Base-by-base conservation (phyloP, 169 alveolate genomes). In the Blepharisma undulans region DNA sequence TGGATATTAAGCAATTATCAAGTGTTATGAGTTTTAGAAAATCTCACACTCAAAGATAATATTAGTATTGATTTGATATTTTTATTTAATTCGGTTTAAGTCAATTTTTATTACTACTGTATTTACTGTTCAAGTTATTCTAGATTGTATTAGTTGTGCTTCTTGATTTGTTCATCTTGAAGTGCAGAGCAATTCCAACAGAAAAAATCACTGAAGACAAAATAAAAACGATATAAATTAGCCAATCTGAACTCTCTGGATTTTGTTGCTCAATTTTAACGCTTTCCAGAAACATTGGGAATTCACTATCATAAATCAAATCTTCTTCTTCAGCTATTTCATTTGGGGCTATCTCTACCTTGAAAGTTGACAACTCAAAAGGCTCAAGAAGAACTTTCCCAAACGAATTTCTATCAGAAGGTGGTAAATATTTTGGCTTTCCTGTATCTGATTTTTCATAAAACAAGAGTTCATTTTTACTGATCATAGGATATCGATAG, bases 291-390 rank as follows among this genome's bases (percentile, higher is more conserved):
- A 25, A 22, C 8, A 18, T 29, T 29, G 48, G 33, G 16, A 22
- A 74, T 25, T 48, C 66, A 48, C 7, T 48, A 48, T 48, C 66
- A 48, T 48, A 48, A 48, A 48, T 48, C 10, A 48, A 48, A 48
- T 48, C 66, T 18, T 48, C 66, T 48, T 48, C 66, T 48, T 48
- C 66, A 48, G 66, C 66, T 48, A 48, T 5, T 48, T 48, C 66
- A 48, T 48, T 48, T 5, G 66, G 66, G 14, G 66, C 66, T 10
- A 48, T 48, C 66, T 48, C 66, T 12, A 48, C 77, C 60, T 33
- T 82, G 32, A 21, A 82, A 82, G 89, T 82, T 33, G 25, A 32
- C 76, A 82, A 82, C 34, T 48, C 89, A 22, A 82, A 82, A 36
- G 89, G 89, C 34, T 59, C 34, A 19, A 82, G 29, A 21, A 21